These are phyloP conservation scores for Panaeolus papilionaceus DNA, from an alignment of 768 basidiomycete genomes.

Conservation along the genomic window DNA sequence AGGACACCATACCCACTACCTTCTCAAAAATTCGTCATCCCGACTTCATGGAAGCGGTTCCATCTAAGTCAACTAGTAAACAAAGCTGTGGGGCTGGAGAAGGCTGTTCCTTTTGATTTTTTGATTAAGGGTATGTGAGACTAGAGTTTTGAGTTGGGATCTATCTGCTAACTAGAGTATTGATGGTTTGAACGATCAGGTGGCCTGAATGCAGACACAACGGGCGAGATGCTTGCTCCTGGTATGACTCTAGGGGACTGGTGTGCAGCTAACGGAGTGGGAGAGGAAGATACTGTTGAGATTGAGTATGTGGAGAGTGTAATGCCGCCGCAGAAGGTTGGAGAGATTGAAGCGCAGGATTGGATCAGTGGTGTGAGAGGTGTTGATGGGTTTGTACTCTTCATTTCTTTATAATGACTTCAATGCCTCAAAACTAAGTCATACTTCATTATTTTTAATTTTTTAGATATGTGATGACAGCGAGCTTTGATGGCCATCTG, in stretches of 20 bases:
- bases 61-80: slow-evolving; percentile 98
- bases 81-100: slow-evolving; percentile 79
- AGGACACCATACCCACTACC: slow-evolving; percentile 77
- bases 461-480: slow-evolving; percentile 73
- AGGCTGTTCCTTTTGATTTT: slow-evolving; percentile 93
- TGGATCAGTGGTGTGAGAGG: slow-evolving; percentile 67
- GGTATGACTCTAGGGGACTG: slow-evolving; percentile 75
- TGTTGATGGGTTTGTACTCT: slow-evolving; percentile 2
- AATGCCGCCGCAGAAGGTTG: slow-evolving; percentile 84
- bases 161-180: background rate
- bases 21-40: slow-evolving; percentile 91
- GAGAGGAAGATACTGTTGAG: slow-evolving; percentile 90
- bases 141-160: background rate
- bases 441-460: slow-evolving; percentile 1
- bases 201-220: slow-evolving; percentile 1
- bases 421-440: background rate
- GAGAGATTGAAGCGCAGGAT: slow-evolving; percentile 85
- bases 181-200: background rate
- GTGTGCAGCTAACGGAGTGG: slow-evolving; percentile 72
- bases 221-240: slow-evolving; percentile 3
- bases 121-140: slow-evolving; percentile 71
- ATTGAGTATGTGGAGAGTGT: slow-evolving; percentile 93
- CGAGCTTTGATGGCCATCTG: slow-evolving; percentile 81
- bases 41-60: slow-evolving; percentile 89
- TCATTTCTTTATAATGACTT: background rate